These are phyloP conservation scores for Schizophyllum commune DNA, from an alignment of 1,284 basidiomycete genomes.

Conservation along the genomic window DNA sequence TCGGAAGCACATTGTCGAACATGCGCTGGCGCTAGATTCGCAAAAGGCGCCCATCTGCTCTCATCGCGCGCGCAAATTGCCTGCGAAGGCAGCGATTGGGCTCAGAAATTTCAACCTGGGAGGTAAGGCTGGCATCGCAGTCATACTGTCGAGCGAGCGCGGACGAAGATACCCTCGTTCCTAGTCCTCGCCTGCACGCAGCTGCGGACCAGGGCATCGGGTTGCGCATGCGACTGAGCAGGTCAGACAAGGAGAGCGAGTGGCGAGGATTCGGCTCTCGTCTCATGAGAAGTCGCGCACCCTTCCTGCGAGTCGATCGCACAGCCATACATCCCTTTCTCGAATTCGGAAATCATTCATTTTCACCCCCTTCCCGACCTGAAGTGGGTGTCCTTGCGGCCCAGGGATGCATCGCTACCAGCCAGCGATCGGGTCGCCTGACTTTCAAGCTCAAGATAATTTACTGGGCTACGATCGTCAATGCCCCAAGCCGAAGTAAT, in stretches of 20 bases:
- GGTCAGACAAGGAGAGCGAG: neutral
- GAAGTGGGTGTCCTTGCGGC: neutral
- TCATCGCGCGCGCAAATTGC: neutral
- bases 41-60: neutral
- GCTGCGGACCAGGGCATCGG: neutral
- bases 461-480: too few species aligned
- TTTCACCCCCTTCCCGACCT: too few species aligned
- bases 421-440: neutral
- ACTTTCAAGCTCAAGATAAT: too few species aligned
- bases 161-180: neutral
- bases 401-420: neutral
- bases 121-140: neutral
- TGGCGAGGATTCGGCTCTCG: neutral
- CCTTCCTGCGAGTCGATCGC: neutral
- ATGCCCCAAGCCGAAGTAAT: too few species aligned
- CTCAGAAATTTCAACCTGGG: neutral
- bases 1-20: neutral
- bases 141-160: neutral
- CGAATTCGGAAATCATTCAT: neutral
- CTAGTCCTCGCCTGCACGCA: neutral
- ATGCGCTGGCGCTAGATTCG: neutral
- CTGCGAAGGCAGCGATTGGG: neutral
- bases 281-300: neutral
- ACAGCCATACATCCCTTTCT: neutral
- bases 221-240: neutral